phyloP scores from a whole-genome alignment of 2,329 filamentous ascomycete genomes.

The Fusarium sp. region DNA sequence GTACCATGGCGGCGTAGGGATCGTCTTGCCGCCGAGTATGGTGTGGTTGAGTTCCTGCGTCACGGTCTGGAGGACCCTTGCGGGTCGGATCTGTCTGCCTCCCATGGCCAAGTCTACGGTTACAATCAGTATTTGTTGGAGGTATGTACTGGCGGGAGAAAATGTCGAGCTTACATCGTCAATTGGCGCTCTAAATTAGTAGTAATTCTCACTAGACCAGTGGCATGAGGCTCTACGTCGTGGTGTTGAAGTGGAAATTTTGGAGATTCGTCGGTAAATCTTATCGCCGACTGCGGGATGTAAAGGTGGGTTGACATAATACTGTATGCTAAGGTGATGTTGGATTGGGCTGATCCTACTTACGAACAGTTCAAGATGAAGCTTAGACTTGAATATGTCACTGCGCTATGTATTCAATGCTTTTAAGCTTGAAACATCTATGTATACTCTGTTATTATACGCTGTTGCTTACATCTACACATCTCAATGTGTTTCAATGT shows the following conservation, averaged over 20 bases:
- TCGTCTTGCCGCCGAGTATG: constrained; percentile 51
- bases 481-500: background rate
- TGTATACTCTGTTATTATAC: background rate
- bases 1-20: constrained; percentile 61
- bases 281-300: constrained; percentile 45
- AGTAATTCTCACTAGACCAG: constrained; percentile 29
- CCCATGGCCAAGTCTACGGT: constrained; percentile 50
- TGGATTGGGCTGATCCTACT: background rate
- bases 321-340: background rate
- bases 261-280: constrained; percentile 47
- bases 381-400: too few species aligned
- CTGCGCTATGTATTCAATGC: too few species aligned
- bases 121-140: constrained; percentile 7
- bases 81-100: constrained; percentile 58
- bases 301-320: constrained; percentile 1
- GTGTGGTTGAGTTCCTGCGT: constrained; percentile 57
- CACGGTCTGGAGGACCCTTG: constrained; percentile 60
- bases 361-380: too few species aligned
- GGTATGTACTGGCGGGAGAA: too few species aligned
- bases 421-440: background rate
- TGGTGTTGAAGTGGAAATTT: constrained; percentile 47
- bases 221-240: constrained; percentile 18
- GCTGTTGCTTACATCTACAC: background rate
- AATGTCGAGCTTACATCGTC: constrained; percentile 25
- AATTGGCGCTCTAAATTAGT: constrained; percentile 36